phyloP scores from a whole-genome alignment of 2,329 filamentous ascomycete genomes.

The Aspergillus sp. region DNA sequence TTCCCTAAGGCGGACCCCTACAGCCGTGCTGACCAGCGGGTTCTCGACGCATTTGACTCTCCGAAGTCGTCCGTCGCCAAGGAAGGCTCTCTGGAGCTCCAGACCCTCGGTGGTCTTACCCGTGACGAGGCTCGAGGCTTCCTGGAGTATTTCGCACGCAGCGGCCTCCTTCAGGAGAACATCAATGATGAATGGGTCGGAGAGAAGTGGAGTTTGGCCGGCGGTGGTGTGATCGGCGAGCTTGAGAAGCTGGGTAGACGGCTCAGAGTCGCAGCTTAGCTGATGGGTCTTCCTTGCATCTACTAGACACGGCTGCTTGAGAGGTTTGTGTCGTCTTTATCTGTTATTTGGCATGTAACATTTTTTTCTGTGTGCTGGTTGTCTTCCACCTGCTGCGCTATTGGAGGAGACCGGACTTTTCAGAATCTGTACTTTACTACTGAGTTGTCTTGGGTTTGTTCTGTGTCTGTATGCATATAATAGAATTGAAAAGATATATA shows the following conservation, averaged over 20 bases:
- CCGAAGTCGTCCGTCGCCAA: conserved; percentile 26
- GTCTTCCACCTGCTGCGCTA: conserved; percentile 16
- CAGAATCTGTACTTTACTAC: conserved; percentile 31
- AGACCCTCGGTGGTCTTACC: conserved; percentile 64
- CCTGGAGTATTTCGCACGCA: conserved; percentile 91
- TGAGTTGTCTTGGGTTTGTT: conserved; percentile 16
- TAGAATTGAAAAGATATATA: conserved; percentile 18
- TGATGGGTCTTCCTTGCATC: background rate
- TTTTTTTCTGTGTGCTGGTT: conserved; percentile 1
- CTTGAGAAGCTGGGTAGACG: conserved; percentile 67
- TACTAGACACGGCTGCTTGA: background rate
- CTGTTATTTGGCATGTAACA: conserved; percentile 1
- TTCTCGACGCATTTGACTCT: conserved; percentile 43
- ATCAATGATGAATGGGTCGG: conserved; percentile 69
- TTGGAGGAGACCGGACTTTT: conserved; percentile 21
- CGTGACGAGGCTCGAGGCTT: conserved; percentile 72
- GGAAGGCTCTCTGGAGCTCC: conserved; percentile 42
- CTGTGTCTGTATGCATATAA: conserved; percentile 34
- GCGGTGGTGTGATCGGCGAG: conserved; percentile 79
- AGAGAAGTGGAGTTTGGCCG: conserved; percentile 81
- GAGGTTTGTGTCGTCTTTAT: background rate
- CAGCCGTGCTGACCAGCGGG: conserved; percentile 50
- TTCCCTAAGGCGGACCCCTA: conserved; percentile 53
- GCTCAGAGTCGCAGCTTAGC: conserved; percentile 32
- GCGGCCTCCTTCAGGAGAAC: conserved; percentile 69